Percentiles rank a stretch among this genome's conserved stretches.
phyloP scores from a whole-genome alignment of 805 yeast species.

The Kazachstania africana region DNA sequence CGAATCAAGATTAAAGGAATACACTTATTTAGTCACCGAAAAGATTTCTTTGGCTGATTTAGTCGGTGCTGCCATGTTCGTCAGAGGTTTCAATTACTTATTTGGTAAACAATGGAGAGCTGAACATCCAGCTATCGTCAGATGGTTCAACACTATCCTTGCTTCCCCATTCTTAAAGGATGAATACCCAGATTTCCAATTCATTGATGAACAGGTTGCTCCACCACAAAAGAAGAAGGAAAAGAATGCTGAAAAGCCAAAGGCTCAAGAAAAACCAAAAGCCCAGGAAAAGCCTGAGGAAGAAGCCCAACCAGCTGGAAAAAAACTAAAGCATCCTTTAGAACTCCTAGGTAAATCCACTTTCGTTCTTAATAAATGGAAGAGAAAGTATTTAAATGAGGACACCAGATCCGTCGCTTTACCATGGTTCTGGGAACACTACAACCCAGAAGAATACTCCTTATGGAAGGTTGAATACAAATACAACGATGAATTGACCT shows the following conservation, averaged over 20 bases:
- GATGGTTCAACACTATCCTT: slow-evolving; percentile 58
- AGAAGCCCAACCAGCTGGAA: slow-evolving; percentile 35
- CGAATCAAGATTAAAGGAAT: slow-evolving; percentile 46
- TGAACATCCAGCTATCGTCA: slow-evolving; percentile 46
- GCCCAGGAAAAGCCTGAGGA: slow-evolving; percentile 7
- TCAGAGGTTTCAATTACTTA: slow-evolving; percentile 45
- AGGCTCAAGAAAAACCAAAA: slow-evolving; percentile 1
- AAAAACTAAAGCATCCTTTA: slow-evolving; percentile 87
- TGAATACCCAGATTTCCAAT: slow-evolving; percentile 40
- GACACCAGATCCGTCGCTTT: slow-evolving; percentile 89
- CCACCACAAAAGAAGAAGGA: slow-evolving; percentile 54
- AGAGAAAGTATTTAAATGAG: slow-evolving; percentile 92
- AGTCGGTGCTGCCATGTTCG: slow-evolving; percentile 35
- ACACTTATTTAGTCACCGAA: slow-evolving; percentile 67
- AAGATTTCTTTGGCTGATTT: slow-evolving; percentile 55
- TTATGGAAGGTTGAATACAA: slow-evolving; percentile 91
- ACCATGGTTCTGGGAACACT: slow-evolving; percentile 98
- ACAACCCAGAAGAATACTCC: slow-evolving; percentile 87
- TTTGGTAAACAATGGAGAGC: slow-evolving; percentile 59
- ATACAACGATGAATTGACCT: slow-evolving; percentile 94
- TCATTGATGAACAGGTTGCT: slow-evolving; percentile 53
- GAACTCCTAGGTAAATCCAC: slow-evolving; percentile 67
- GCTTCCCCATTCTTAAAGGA: slow-evolving; percentile 35
- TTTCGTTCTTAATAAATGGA: slow-evolving; percentile 80
- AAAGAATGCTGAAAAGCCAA: slow-evolving; percentile 5